Conservation (phyloP, 805 yeast species). For the Candida sonorensis region DNA sequence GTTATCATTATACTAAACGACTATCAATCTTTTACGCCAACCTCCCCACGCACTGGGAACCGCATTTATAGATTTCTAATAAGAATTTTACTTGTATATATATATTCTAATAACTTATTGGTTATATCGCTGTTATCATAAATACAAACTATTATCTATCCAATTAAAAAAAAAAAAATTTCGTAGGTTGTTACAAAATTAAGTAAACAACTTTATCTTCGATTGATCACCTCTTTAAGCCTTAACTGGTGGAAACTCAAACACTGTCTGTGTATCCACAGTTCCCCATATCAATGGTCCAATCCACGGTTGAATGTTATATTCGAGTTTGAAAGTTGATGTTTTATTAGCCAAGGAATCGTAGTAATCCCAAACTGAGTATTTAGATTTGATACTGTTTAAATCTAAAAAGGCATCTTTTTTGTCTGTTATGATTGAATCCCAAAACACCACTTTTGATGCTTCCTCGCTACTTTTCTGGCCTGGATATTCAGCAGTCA, state of each 20-base stretch:
- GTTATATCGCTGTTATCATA: too few relatives aligned
- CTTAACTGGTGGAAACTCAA: slow-evolving; percentile 15
- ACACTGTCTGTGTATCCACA: slow-evolving; percentile 24
- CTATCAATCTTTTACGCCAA: too few relatives aligned
- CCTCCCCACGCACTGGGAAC: too few relatives aligned
- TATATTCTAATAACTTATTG: too few relatives aligned
- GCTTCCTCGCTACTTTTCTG: slow-evolving; percentile 28
- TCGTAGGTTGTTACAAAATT: too few relatives aligned
- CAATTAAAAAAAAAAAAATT: too few relatives aligned
- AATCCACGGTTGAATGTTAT: slow-evolving; percentile 90
- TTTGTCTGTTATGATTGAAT: slow-evolving; percentile 57
- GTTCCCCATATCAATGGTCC: slow-evolving; percentile 75
- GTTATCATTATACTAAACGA: too few relatives aligned
- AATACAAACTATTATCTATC: too few relatives aligned
- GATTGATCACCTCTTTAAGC: too few relatives aligned
- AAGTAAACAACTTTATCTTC: too few relatives aligned
- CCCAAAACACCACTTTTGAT: slow-evolving; percentile 81
- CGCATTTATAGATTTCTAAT: too few relatives aligned
- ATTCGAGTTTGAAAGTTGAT: slow-evolving; percentile 65
- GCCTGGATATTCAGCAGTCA: slow-evolving; percentile 76
- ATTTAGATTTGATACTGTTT: slow-evolving; percentile 55
- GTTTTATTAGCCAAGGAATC: slow-evolving; percentile 53
- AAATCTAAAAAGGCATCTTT: slow-evolving; percentile 54
- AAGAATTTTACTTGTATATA: too few relatives aligned
- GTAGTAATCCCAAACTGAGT: slow-evolving; percentile 82